These are phyloP conservation scores for Babesia caballi DNA, from an alignment of 169 alveolate genomes.

Conservation along the genomic window DNA sequence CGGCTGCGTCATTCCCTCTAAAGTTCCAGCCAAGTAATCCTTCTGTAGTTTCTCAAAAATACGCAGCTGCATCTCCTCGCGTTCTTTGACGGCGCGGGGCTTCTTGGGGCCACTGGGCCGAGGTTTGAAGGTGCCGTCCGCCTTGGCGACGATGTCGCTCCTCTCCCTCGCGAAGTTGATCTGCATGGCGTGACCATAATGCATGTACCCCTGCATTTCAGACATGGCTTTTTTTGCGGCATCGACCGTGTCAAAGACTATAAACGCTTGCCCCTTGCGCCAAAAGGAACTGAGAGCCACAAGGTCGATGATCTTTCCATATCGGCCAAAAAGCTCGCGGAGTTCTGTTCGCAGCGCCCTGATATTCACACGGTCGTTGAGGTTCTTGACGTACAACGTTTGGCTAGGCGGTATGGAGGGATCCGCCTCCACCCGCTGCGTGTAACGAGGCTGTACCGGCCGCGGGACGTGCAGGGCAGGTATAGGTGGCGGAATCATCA, in stretches of 20 bases:
- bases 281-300: slow-evolving; percentile 81
- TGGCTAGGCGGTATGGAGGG: slow-evolving; percentile 74
- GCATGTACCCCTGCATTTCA: slow-evolving; percentile 74
- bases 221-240: slow-evolving; percentile 75
- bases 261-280: slow-evolving; percentile 84
- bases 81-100: slow-evolving; percentile 75
- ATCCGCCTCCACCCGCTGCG: slow-evolving; percentile 67
- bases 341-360: slow-evolving; percentile 65
- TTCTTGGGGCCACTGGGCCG: slow-evolving; percentile 79
- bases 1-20: slow-evolving; percentile 34
- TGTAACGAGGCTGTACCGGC: slow-evolving; percentile 51
- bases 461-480: neutral
- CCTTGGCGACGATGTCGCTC: slow-evolving; percentile 77
- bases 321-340: slow-evolving; percentile 66
- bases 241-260: slow-evolving; percentile 69
- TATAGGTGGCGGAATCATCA: slow-evolving; percentile 13
- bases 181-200: slow-evolving; percentile 77
- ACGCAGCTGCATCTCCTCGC: slow-evolving; percentile 69
- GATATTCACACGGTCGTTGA: slow-evolving; percentile 70
- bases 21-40: slow-evolving; percentile 55
- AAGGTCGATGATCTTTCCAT: slow-evolving; percentile 71
- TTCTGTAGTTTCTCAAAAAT: slow-evolving; percentile 69
- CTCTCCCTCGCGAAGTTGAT: slow-evolving; percentile 77
- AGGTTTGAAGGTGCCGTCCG: slow-evolving; percentile 75
- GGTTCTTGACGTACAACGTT: slow-evolving; percentile 69